Percentiles rank a stretch among this genome's conserved stretches.
phyloP scores from a whole-genome alignment of 2,329 filamentous ascomycete species.

The Dactylellina leptospora region DNA sequence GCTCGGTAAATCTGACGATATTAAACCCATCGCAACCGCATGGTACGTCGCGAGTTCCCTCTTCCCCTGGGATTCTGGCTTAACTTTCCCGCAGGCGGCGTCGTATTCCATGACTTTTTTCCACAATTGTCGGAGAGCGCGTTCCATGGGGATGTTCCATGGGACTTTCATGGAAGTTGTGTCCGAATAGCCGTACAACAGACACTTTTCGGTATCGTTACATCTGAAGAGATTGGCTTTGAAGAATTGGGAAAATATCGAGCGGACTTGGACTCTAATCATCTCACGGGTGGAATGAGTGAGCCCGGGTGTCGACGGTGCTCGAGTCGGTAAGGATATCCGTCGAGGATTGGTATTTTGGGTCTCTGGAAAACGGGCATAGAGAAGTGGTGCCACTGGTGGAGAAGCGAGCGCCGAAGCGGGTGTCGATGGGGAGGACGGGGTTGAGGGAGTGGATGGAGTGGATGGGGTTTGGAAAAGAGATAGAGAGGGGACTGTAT shows the following conservation, averaged over 20 bases:
- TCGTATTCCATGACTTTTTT: conserved; percentile 50
- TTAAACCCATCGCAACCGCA: conserved; percentile 43
- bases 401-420: not conserved
- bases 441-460: conserved; percentile 15
- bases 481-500: conserved; percentile 40
- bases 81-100: conserved; percentile 25
- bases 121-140: conserved; percentile 45
- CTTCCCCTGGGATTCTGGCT: conserved; percentile 38
- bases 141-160: conserved; percentile 46
- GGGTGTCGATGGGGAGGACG: not conserved
- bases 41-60: conserved; percentile 43
- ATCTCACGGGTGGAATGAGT: conserved; percentile 38
- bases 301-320: conserved; percentile 38
- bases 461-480: conserved; percentile 35
- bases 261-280: conserved; percentile 27
- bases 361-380: conserved; percentile 39
- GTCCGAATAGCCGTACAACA: conserved; percentile 45
- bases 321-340: conserved; percentile 28
- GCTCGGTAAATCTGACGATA: conserved; percentile 35
- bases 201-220: conserved; percentile 47
- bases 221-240: conserved; percentile 46
- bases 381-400: conserved; percentile 22
- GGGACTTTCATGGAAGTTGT: conserved; percentile 37
- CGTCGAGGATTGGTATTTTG: conserved; percentile 30
- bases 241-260: conserved; percentile 44